Evolutionary conservation across 176 grass and related monocot species (phyloP).

Genomic region (Eragrostis nindensis): DNA sequence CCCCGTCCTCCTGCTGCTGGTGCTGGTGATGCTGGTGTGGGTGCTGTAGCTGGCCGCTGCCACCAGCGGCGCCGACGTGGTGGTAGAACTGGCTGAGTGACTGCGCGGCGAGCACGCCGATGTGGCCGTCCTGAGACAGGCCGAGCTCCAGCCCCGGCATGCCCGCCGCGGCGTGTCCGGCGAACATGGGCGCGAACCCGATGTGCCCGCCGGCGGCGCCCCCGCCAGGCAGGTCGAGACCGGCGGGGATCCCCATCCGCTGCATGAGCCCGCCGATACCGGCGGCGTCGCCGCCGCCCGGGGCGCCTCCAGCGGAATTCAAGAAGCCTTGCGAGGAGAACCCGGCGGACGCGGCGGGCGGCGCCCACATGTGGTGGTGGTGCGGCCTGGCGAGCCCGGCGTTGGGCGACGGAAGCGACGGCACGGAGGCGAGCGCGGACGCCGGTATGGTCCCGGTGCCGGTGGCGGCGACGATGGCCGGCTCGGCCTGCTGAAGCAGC

Average conservation of each 20-base stretch:
- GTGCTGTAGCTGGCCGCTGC: slow-evolving; percentile 55
- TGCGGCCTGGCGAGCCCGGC: slow-evolving; percentile 50
- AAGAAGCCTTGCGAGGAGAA: slow-evolving; percentile 55
- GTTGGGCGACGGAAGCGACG: slow-evolving; percentile 50
- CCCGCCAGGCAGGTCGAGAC: slow-evolving; percentile 44
- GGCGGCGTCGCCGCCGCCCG: slow-evolving; percentile 19
- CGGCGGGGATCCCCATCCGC: slow-evolving; percentile 57
- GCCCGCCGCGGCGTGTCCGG: slow-evolving; percentile 48
- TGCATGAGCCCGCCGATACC: slow-evolving; percentile 57
- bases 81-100: slow-evolving; percentile 73
- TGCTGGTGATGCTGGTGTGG: slow-evolving; percentile 53
- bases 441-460: slow-evolving; percentile 74
- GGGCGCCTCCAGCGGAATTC: slow-evolving; percentile 35
- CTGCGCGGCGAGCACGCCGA: slow-evolving; percentile 64
- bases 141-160: slow-evolving; percentile 81
- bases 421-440: slow-evolving; percentile 62
- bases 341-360: slow-evolving; percentile 35
- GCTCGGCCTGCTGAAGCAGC: slow-evolving; percentile 86
- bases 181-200: slow-evolving; percentile 72
- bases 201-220: slow-evolving; percentile 47
- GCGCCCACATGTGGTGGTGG: slow-evolving; percentile 64
- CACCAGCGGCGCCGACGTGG: slow-evolving; percentile 50
- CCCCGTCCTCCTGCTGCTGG: slow-evolving; percentile 60
- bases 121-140: slow-evolving; percentile 72
- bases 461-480: slow-evolving; percentile 80